phyloP scores from a whole-genome alignment of 331 rosid genomes.

The Malus hybrid region DNA sequence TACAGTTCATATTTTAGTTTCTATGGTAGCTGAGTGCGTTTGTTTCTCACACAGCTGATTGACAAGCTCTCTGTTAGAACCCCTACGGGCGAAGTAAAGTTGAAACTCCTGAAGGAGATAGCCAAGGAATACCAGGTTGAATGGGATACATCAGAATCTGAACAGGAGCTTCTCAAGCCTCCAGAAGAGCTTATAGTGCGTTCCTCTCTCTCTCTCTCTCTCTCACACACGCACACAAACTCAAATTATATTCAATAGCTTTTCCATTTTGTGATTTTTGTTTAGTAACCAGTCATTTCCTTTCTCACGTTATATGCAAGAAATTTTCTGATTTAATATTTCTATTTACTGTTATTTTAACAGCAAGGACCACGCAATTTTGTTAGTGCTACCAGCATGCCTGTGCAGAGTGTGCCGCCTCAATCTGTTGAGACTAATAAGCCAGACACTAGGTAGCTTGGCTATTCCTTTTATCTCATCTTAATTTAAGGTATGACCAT shows the following conservation, averaged over 20 bases:
- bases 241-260: not conserved
- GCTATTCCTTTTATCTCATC: not conserved
- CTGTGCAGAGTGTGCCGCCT: constrained; percentile 18
- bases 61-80: constrained; percentile 97
- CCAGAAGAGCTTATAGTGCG: constrained; percentile 75
- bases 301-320: not conserved
- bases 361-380: constrained; percentile 74
- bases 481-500: not conserved
- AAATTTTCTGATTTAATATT: not conserved
- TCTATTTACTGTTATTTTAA: not conserved
- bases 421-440: constrained; percentile 35
- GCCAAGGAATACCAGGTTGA: constrained; percentile 81
- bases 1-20: not conserved
- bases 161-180: constrained; percentile 75
- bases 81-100: constrained; percentile 73
- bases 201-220: constrained; percentile 10
- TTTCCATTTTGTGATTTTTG: not conserved
- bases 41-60: constrained; percentile 54
- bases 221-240: too few species aligned
- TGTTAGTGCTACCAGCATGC: constrained; percentile 69
- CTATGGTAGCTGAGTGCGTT: not conserved
- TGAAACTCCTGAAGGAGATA: constrained; percentile 84
- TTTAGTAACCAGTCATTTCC: not conserved
- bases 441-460: constrained; percentile 34
- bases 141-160: constrained; percentile 85